Evolutionary conservation across 805 yeast species (phyloP), one percentile per base, ranked within the genome.

Genomic region (Zygoascus tannicola): DNA sequence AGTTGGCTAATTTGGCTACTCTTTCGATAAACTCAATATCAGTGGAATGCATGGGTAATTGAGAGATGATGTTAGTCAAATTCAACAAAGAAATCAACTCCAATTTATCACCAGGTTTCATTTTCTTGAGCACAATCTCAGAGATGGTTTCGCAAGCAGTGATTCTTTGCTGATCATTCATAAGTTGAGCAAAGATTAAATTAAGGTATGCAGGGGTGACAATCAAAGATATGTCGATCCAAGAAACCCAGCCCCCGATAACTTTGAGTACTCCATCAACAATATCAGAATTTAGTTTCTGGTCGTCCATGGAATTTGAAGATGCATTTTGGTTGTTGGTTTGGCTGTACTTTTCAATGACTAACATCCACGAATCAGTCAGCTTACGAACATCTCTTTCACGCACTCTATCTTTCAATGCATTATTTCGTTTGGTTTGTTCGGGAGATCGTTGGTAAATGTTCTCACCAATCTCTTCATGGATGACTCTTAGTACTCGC

Each of bases 391-490:
- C 80, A 59, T 87, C 97, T 41, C 76, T 71, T 10, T 71, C 70
- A 62, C 99, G 74, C 52, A 92, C 81, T 21, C 75, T 69, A 62
- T 92, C 99, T 58, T 92, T 92, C 48, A 92, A 68, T 36, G 67
- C 63, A 52, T 74, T 81, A 60, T 83, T 85, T 55, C 85, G 75
- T 38, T 78, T 80, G 14, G 71, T 62, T 20, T 74, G 75, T 51
- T 76, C 76, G 8, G 57, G 48, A 16, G 81, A 76, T 54, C 94
- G 75, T 26, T 78, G 65, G 50, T 87, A 82, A 52, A 88, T 73
- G 58, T 84, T 92, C 60, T 92, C 98, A 28, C 95, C 98, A 53
- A 92, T 86, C 63, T 88, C 96, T 22, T 80, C 80, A 60, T 92
- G 97, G 48, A 92, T 77, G 23, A 82, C 75, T 35, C 78, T 62